A percentile compares a stretch with the other conserved stretches of the same genome.
phyloP scores from a whole-genome alignment of 768 basidiomycete species.

The Collybia sordida region DNA sequence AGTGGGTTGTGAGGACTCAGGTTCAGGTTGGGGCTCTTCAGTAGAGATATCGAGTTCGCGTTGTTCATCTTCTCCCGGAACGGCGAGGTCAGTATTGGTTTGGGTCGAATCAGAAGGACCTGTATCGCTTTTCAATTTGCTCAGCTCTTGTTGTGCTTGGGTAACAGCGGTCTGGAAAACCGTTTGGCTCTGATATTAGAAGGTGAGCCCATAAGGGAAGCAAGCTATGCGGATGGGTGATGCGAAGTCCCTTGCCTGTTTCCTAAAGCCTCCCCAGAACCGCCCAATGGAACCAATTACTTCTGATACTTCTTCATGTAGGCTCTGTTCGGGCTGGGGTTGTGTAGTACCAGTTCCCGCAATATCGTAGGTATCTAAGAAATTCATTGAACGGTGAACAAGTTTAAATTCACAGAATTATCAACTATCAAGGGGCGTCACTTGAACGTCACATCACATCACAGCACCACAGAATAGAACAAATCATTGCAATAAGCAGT shows the following conservation, averaged over 20 bases:
- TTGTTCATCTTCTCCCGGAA: constrained; percentile 18
- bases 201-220: constrained; percentile 7
- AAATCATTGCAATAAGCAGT: constrained; percentile 1
- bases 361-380: constrained; percentile 69
- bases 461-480: no score
- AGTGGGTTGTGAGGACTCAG: constrained; percentile 10
- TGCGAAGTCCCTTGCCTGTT: constrained; percentile 58
- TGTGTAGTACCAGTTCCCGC: constrained; percentile 45
- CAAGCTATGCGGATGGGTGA: background rate
- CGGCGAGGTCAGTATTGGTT: constrained; percentile 22
- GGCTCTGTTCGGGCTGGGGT: constrained; percentile 44
- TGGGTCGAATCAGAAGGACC: constrained; percentile 13
- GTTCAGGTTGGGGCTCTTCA: constrained; percentile 9
- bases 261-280: constrained; percentile 90
- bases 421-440: no score
- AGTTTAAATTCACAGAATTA: background rate
- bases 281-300: constrained; percentile 85
- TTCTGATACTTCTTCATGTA: constrained; percentile 88
- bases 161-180: constrained; percentile 70
- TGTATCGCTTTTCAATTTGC: constrained; percentile 47
- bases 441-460: no score
- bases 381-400: constrained; percentile 53
- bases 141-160: constrained; percentile 79
- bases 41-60: constrained; percentile 2
- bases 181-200: constrained; percentile 57